These are phyloP conservation scores for Aspergillus ochraceus DNA, from an alignment of 2,329 filamentous ascomycete genomes.

Conservation along the genomic window DNA sequence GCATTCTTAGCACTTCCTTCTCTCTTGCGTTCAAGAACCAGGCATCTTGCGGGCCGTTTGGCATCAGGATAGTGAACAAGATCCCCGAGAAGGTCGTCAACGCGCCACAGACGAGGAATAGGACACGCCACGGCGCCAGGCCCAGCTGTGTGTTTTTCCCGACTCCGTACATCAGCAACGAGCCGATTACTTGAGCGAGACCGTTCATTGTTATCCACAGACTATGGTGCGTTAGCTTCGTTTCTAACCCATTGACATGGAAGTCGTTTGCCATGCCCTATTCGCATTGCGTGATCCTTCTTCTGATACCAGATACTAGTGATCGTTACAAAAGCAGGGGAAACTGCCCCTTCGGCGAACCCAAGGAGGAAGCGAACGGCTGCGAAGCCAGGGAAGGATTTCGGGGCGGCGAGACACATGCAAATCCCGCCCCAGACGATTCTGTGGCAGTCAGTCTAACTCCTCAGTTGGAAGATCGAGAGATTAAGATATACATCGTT, in stretches of 20 bases:
- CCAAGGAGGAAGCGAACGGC: constrained; percentile 47
- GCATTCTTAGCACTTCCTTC: constrained; percentile 38
- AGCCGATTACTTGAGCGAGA: constrained; percentile 48
- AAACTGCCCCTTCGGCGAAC: constrained; percentile 47
- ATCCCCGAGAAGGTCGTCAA: constrained; percentile 47
- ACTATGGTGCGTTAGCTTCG: no score
- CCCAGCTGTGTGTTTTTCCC: constrained; percentile 40
- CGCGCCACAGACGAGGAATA: constrained; percentile 54
- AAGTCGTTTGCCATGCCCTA: no score
- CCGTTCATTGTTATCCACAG: constrained; percentile 49
- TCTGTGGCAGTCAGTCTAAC: constrained; percentile 11
- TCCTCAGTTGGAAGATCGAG: not conserved
- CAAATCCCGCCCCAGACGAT: constrained; percentile 47
- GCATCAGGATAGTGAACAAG: constrained; percentile 50
- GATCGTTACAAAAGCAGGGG: constrained; percentile 49
- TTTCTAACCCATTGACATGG: no score
- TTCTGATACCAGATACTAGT: constrained; percentile 46
- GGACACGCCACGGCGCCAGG: constrained; percentile 48
- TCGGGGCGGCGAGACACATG: constrained; percentile 47
- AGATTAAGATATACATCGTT: constrained; percentile 38
- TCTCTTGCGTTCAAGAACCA: constrained; percentile 52
- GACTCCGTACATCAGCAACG: constrained; percentile 54
- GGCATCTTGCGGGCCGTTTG: constrained; percentile 46
- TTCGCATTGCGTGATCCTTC: constrained; percentile 36
- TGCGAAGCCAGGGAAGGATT: constrained; percentile 41